Percentiles rank a stretch among this genome's conserved stretches.
Conservation (phyloP, 176 grass and related monocot genomes). For the Canna indica region DNA sequence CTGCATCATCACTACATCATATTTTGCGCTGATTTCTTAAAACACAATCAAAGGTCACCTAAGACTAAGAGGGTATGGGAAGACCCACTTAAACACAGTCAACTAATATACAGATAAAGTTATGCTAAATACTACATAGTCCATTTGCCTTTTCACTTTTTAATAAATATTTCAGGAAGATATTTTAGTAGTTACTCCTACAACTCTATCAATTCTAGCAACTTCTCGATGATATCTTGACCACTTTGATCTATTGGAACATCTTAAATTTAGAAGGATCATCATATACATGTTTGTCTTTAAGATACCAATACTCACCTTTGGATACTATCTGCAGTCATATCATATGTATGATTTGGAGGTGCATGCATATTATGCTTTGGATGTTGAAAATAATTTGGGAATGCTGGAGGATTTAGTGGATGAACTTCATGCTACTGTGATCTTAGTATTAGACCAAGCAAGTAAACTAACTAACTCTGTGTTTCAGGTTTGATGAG, state of each 20-base stretch:
- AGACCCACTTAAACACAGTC: neutral
- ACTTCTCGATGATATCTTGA: neutral
- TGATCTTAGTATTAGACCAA: neutral
- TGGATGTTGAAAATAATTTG: neutral
- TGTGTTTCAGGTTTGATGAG: slow-evolving; percentile 52
- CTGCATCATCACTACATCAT: too few species aligned
- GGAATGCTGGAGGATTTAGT: neutral
- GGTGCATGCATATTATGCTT: neutral
- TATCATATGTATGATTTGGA: neutral
- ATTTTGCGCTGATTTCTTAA: neutral
- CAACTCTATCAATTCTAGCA: too few species aligned
- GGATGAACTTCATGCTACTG: neutral
- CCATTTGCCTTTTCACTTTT: neutral
- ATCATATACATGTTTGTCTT: neutral
- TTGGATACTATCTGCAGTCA: neutral
- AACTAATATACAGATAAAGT: neutral
- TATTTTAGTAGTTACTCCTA: neutral
- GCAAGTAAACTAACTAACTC: neutral
- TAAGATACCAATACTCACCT: neutral
- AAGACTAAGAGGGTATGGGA: neutral
- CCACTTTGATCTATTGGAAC: neutral
- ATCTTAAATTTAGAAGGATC: neutral
- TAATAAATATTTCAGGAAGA: neutral
- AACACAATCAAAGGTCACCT: neutral
- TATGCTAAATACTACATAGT: too few species aligned